Conservation (phyloP, 441 rosid genomes). For the Populus trichocarpa region DNA sequence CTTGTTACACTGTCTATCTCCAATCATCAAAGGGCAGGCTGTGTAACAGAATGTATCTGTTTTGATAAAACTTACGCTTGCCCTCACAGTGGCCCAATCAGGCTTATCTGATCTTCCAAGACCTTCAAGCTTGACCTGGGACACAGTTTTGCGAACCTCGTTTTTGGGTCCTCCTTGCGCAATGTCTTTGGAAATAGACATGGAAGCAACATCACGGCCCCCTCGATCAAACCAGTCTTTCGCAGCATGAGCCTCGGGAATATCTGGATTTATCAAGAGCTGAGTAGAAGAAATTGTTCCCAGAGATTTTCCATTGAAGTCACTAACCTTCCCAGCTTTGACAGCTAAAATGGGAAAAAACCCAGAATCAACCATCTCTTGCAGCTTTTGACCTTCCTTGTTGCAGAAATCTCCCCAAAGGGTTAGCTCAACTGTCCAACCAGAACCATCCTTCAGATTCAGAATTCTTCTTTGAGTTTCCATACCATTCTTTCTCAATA, state of each 20-base stretch:
- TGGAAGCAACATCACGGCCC: conserved; percentile 54
- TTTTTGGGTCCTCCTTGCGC: conserved; percentile 50
- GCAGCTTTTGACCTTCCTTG: conserved; percentile 73
- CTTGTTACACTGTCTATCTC: conserved; percentile 85
- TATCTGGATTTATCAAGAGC: conserved; percentile 76
- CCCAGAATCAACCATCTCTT: conserved; percentile 62
- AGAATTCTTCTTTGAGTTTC: conserved; percentile 85
- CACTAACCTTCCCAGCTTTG: conserved; percentile 81
- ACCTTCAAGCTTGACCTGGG: conserved; percentile 80
- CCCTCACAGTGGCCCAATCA: conserved; percentile 81
- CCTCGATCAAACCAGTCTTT: conserved; percentile 75
- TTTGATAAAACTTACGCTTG: conserved; percentile 59
- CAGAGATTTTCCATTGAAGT: conserved; percentile 77
- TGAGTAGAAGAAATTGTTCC: conserved; percentile 78
- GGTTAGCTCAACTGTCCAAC: conserved; percentile 69
- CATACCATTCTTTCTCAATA: conserved; percentile 84
- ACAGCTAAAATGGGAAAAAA: conserved; percentile 70
- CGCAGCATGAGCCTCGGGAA: conserved; percentile 62
- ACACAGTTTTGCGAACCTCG: conserved; percentile 63
- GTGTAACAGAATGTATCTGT: conserved; percentile 82
- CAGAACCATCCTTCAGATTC: conserved; percentile 74
- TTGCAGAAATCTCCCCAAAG: conserved; percentile 90
- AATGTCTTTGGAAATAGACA: conserved; percentile 72
- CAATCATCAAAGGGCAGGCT: conserved; percentile 90
- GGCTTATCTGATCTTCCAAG: conserved; percentile 89